Percentiles rank a stretch among this genome's conserved stretches.
Conservation (phyloP, 2,329 filamentous ascomycete genomes). For the Incumbomyces lentus region DNA sequence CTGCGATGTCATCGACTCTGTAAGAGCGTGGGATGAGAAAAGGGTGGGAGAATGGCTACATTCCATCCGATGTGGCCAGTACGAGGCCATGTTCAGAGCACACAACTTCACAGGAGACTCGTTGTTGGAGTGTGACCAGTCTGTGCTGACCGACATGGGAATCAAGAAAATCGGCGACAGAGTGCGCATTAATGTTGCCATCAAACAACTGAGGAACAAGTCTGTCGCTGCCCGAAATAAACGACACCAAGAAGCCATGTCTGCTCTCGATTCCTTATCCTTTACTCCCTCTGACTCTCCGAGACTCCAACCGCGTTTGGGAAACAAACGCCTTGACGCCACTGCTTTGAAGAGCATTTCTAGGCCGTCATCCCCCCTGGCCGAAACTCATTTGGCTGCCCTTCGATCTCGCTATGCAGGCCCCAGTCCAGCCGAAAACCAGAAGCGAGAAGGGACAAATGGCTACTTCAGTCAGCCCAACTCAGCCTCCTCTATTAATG, state of each 20-base stretch:
- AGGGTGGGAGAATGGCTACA: constrained; percentile 83
- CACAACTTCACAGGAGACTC: constrained; percentile 98
- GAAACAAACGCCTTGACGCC: constrained; percentile 41
- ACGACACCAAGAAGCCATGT: constrained; percentile 80
- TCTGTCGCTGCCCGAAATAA: constrained; percentile 69
- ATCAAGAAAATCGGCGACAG: constrained; percentile 96
- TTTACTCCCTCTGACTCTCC: constrained; percentile 55
- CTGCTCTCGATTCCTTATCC: constrained; percentile 58
- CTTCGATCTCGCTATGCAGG: constrained; percentile 51
- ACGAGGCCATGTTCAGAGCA: constrained; percentile 77
- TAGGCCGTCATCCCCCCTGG: constrained; percentile 60
- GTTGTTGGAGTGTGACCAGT: constrained; percentile 91
- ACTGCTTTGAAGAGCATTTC: constrained; percentile 47
- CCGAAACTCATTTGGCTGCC: constrained; percentile 44
- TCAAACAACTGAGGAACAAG: constrained; percentile 71
- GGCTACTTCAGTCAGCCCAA: constrained; percentile 47
- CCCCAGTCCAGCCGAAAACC: constrained; percentile 45
- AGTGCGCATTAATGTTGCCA: constrained; percentile 76
- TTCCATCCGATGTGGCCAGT: constrained; percentile 86
- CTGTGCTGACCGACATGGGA: constrained; percentile 92
- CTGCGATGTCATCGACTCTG: constrained; percentile 61
- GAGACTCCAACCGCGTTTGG: constrained; percentile 44
- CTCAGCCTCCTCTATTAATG: constrained; percentile 43
- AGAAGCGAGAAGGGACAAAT: constrained; percentile 40
- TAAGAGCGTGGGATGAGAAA: constrained; percentile 53